Evolutionary conservation across 805 yeast genomes (phyloP), one percentile per base, ranked within the genome.

Genomic region (Wickerhamiella musiphila): DNA sequence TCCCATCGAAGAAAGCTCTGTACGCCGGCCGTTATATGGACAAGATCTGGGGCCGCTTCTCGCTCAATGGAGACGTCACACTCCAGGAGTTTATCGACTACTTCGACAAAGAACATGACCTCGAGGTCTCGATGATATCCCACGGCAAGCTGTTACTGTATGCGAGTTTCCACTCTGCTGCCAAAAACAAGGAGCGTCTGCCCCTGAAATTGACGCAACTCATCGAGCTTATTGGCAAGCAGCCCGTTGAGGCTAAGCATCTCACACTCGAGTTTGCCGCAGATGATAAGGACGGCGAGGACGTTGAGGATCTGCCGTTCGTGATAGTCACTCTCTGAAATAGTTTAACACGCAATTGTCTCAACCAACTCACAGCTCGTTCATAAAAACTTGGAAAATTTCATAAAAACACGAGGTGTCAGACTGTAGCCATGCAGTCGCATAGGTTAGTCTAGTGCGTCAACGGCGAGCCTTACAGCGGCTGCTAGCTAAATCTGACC

Each of bases 31-130:
- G 76, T 51, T 65, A 63, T 41, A 76, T 79, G 48, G 98, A 90
- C 56, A 71, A 66, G 55, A 82, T 86, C 47, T 90, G 98, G 98
- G 94, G 82, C 49, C 69, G 96, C 53, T 86, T 86, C 54, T 86
- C 77, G 46, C 58, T 86, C 32, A 20, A 45, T 17, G 48, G 45
- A 26, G 75, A 84, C 48, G 57, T 79, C 32, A 79, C 90, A 9
- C 65, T 84, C 44, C 68, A 69, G 48, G 73, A 75, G 41, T 62
- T 84, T 38, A 56, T 86, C 36, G 76, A 73, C 36, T 64, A 75
- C 45, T 90, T 90, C 57, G 66, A 78, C 51, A 61, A 72, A 37
- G 64, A 79, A 33, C 93, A 90, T 56, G 93, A 92, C 1, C 65
- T 90, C 39, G 83, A 75, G 42, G 70, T 90, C 33, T 66, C 90